Evolutionary conservation across 768 basidiomycete genomes (phyloP), one percentile per base, ranked within the genome.

Genomic region (Kondoa subrosea): DNA sequence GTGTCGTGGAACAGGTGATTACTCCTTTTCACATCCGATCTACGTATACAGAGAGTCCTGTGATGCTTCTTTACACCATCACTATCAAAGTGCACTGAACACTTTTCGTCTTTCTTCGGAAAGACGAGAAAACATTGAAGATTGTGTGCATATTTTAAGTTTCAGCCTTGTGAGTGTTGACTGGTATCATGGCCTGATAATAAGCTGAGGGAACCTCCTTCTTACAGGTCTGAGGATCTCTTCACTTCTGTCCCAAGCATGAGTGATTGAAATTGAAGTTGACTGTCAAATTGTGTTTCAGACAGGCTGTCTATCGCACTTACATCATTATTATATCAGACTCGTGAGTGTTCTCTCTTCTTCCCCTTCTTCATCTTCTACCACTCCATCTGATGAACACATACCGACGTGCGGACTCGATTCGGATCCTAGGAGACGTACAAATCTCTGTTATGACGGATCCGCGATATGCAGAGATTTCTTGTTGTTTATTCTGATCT

Each of bases 61-160:
- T 50, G 40, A 50, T 50, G 40, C 40, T 50, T 8, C 40, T 50
- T 50, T 50, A 50, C 40, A 50, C 40, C 40, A 8, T 50, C 40
- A 50, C 40, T 8, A 8, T 21, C 21, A 8, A 8, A 8, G 40
- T 50, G 40, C 40, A 50, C 40, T 50, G 40, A 50, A 50, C 12
- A 8, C 40, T 50, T n/a, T n/a, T n/a, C n/a, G 40, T 50, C 40
- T 50, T 21, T 8, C 40, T 50, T 50, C 12, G 8, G 40, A 50
- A 21, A 8, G 40, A n/a, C n/a, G n/a, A n/a, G 40, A 50, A 8
- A 8, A 50, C 40, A 50, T 50, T 50, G 40, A 50, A 8, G 40
- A 50, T 50, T 50, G 40, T 50, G 40, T 50, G 40, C 40, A 50
- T 50, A 50, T 50, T 50, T 50, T 50, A 50, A 50, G 40, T 50